Percentiles rank a stretch among this genome's conserved stretches.
phyloP scores from a whole-genome alignment of 164 flowering plant genomes.

The Stephania yunnanensis region DNA sequence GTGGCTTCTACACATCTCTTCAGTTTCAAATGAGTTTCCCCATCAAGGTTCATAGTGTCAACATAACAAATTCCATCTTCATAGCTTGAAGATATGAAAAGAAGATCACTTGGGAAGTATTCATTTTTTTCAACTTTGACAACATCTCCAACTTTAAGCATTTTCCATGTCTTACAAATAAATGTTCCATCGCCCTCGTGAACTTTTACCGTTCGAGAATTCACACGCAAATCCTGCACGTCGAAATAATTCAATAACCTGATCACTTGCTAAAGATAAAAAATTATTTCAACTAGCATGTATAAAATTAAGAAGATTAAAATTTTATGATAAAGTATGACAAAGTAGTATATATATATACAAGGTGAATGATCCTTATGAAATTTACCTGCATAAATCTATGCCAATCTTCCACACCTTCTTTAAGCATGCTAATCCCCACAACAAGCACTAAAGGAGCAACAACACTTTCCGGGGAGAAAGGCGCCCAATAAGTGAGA shows the following conservation, averaged over 20 bases:
- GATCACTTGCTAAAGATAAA: not conserved
- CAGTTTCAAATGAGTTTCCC: conserved; percentile 71
- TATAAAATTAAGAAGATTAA: not conserved
- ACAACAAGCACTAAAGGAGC: conserved; percentile 61
- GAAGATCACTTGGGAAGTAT: conserved; percentile 71
- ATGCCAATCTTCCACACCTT: conserved; percentile 66
- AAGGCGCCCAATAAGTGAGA: conserved; percentile 33
- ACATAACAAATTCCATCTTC: conserved; percentile 75
- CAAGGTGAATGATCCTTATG: not conserved
- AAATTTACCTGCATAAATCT: conserved; percentile 47
- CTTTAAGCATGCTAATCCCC: conserved; percentile 61
- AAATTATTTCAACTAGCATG: not conserved
- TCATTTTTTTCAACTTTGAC: conserved; percentile 66
- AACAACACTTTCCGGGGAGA: conserved; percentile 37
- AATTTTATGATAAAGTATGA: too few species aligned
- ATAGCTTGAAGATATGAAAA: conserved; percentile 60
- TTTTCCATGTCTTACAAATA: conserved; percentile 41
- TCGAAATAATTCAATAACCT: not conserved
- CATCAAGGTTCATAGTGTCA: conserved; percentile 79
- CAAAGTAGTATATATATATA: too few species aligned
- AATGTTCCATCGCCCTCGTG: conserved; percentile 51
- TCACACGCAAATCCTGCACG: conserved; percentile 49
- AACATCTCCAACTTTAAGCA: conserved; percentile 57
- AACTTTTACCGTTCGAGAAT: conserved; percentile 37
- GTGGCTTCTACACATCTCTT: conserved; percentile 57